These are phyloP conservation scores for Fusarium buxicola DNA, from an alignment of 2,329 filamentous ascomycete genomes.

Conservation along the genomic window DNA sequence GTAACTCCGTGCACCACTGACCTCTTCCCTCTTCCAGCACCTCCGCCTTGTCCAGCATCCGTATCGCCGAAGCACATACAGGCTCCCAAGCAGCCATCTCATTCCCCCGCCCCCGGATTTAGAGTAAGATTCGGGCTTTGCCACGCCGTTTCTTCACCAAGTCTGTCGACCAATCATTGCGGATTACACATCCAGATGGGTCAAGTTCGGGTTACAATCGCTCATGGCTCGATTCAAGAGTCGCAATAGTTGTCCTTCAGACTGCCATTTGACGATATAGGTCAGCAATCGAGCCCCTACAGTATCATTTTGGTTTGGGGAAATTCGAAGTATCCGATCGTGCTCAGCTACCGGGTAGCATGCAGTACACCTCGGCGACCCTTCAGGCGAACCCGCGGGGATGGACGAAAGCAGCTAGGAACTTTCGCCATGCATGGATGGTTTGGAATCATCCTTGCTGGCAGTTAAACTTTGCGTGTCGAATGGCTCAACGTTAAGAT, in stretches of 20 bases:
- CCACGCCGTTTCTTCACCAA: constrained; percentile 17
- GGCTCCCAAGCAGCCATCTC: constrained; percentile 5
- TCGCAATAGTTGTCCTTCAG: background rate
- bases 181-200: constrained; percentile 8
- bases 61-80: constrained; percentile 35
- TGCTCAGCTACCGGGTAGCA: background rate
- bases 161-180: constrained; percentile 30
- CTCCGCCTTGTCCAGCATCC: constrained; percentile 8
- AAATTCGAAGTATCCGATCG: constrained; percentile 1
- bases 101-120: constrained; percentile 41
- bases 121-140: constrained; percentile 40
- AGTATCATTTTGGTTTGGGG: background rate
- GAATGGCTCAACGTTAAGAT: background rate
- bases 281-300: background rate
- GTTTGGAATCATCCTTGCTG: constrained; percentile 12
- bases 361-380: background rate
- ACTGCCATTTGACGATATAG: background rate
- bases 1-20: constrained; percentile 7
- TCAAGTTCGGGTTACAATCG: constrained; percentile 10
- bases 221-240: background rate
- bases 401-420: background rate
- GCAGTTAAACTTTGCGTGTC: constrained; percentile 1
- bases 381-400: constrained; percentile 8
- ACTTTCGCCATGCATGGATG: constrained; percentile 1
- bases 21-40: background rate